phyloP scores from a whole-genome alignment of 768 basidiomycete species.

The Nevesoporus exiguus region DNA sequence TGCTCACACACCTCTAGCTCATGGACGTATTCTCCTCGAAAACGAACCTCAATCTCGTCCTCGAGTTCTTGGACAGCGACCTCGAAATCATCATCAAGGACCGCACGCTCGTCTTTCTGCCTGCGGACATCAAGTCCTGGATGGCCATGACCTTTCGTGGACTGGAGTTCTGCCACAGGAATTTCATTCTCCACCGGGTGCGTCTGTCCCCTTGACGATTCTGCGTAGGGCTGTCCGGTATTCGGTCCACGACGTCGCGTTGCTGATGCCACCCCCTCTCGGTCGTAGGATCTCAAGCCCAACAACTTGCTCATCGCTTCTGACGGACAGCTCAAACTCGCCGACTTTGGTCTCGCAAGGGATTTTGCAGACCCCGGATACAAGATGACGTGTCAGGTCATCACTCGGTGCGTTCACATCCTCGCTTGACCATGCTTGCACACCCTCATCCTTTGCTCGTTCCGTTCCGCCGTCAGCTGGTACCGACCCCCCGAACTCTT shows the following conservation, averaged over 20 bases:
- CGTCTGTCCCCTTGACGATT: conserved; percentile 22
- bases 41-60: conserved; percentile 93
- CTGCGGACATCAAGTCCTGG: conserved; percentile 98
- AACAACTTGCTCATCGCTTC: conserved; percentile 95
- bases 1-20: conserved; percentile 50
- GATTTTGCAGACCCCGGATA: conserved; percentile 94
- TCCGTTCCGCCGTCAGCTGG: conserved; percentile 60
- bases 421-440: neutral
- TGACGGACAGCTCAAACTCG: conserved; percentile 90
- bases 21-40: conserved; percentile 96
- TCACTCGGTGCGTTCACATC: conserved; percentile 69
- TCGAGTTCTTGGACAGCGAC: conserved; percentile 95
- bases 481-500: conserved; percentile 96
- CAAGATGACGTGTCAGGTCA: conserved; percentile 98
- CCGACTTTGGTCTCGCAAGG: conserved; percentile 97
- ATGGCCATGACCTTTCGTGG: conserved; percentile 98
- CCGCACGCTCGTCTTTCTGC: conserved; percentile 84
- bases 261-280: conserved; percentile 10
- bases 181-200: conserved; percentile 91
- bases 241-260: neutral
- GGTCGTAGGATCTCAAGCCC: conserved; percentile 99
- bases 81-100: conserved; percentile 97
- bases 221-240: conserved; percentile 10
- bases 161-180: conserved; percentile 96
- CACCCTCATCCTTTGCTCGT: neutral